Evolutionary conservation across 2,329 filamentous ascomycete genomes (phyloP).

Genomic region (Trichoderma sp.): DNA sequence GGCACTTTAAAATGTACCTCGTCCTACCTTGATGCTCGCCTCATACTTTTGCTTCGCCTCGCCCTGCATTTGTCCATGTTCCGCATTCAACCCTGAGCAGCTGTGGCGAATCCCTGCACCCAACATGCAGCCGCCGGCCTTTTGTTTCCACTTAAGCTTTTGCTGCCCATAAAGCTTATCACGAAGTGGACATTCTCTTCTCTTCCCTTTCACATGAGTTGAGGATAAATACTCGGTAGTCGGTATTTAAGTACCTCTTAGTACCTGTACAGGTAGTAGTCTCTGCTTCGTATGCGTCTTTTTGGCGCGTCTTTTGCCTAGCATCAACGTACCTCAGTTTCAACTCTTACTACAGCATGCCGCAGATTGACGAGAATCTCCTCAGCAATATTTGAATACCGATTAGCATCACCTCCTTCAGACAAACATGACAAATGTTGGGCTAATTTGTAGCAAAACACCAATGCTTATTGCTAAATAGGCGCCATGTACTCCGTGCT

Average conservation of each 20-base stretch:
- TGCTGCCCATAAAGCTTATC: not conserved
- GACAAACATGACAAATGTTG: not conserved
- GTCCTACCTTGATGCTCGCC: too few relatives aligned
- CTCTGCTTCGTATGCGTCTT: not conserved
- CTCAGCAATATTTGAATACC: not conserved
- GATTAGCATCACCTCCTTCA: not conserved
- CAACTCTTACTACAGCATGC: too few relatives aligned
- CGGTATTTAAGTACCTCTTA: not conserved
- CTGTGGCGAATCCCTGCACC: not conserved
- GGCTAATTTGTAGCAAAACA: not conserved
- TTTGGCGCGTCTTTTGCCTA: not conserved
- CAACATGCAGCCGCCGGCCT: not conserved
- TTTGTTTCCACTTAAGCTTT: not conserved
- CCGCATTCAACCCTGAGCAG: not conserved
- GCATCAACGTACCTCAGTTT: not conserved
- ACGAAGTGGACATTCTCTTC: too few relatives aligned
- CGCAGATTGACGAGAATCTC: not conserved
- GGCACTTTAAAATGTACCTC: not conserved
- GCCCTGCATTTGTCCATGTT: not conserved
- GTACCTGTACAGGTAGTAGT: not conserved
- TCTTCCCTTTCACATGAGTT: not conserved
- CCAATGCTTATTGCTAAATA: not conserved
- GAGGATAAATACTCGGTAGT: not conserved
- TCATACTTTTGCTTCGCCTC: not conserved
- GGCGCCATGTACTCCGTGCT: too few relatives aligned